These are phyloP conservation scores for Vigna nakashimae DNA, from an alignment of 306 rosid species.

Conservation along the genomic window DNA sequence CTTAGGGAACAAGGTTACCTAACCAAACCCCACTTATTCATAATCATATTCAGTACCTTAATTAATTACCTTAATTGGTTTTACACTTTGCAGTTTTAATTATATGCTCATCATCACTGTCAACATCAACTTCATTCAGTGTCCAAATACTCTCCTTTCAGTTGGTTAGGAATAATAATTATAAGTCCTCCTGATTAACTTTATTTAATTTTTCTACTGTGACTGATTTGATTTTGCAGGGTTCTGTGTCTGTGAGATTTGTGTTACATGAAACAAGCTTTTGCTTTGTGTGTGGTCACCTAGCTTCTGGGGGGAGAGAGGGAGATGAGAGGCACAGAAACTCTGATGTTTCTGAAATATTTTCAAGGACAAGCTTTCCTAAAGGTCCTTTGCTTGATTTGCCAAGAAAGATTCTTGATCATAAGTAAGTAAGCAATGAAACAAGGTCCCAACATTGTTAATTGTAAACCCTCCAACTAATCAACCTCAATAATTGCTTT, in stretches of 20 bases:
- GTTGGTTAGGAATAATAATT: background rate
- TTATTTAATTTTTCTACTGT: background rate
- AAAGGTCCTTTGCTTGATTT: conserved; percentile 66
- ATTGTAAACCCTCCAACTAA: conserved; percentile 45
- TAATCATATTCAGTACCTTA: background rate
- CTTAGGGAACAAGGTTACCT: conserved; percentile 84
- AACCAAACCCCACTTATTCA: conserved; percentile 35
- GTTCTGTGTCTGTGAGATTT: conserved; percentile 85
- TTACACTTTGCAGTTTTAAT: background rate
- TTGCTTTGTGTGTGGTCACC: conserved; percentile 88
- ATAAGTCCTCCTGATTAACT: background rate
- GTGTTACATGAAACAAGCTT: conserved; percentile 75
- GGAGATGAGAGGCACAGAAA: conserved; percentile 80
- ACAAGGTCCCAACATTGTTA: background rate
- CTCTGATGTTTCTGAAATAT: conserved; percentile 72
- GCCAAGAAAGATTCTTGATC: conserved; percentile 78
- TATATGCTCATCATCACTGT: conserved; percentile 22
- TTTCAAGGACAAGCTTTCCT: conserved; percentile 77
- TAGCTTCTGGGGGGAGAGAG: conserved; percentile 77
- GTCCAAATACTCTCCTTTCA: background rate
- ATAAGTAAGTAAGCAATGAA: conserved; percentile 61
- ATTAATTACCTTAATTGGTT: background rate
- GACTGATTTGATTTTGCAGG: conserved; percentile 59
- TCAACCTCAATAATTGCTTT: conserved; percentile 8
- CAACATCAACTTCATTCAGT: conserved; percentile 40